phyloP scores from a whole-genome alignment of 352 stramenopile genomes.

The Pythium vanterpoolii region DNA sequence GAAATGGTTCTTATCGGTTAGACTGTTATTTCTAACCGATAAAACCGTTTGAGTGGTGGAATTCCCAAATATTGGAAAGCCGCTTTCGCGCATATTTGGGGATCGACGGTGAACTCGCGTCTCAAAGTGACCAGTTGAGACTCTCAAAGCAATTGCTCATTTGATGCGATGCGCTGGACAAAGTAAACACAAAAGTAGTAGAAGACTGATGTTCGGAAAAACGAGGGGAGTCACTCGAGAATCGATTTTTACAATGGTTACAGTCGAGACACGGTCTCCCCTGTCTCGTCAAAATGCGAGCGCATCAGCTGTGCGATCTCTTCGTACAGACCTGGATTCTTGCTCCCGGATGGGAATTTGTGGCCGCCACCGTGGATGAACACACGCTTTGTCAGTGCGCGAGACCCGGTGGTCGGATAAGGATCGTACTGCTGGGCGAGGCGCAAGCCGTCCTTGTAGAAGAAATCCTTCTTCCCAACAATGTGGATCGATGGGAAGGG shows the following conservation, averaged over 20 bases:
- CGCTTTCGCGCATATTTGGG: too few species aligned
- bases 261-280: neutral
- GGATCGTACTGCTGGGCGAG: conserved; percentile 28
- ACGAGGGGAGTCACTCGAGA: too few species aligned
- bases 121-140: too few species aligned
- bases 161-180: too few species aligned
- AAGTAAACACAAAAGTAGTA: too few species aligned
- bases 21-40: too few species aligned
- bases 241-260: too few species aligned
- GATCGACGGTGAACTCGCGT: too few species aligned
- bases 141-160: too few species aligned
- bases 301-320: conserved; percentile 24
- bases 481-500: conserved; percentile 66
- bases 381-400: conserved; percentile 9
- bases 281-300: conserved; percentile 13
- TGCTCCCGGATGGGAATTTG: conserved; percentile 25
- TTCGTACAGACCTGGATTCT: conserved; percentile 27
- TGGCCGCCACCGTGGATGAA: conserved; percentile 29
- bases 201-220: too few species aligned
- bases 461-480: conserved; percentile 50
- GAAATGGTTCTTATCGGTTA: neutral
- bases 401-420: conserved; percentile 7
- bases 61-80: too few species aligned
- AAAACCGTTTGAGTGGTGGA: too few species aligned
- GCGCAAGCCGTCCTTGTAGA: conserved; percentile 35